Evolutionary conservation across 140 eudicot species (phyloP), one percentile per base, ranked within the genome.

Genomic region (Stevia rebaudiana): DNA sequence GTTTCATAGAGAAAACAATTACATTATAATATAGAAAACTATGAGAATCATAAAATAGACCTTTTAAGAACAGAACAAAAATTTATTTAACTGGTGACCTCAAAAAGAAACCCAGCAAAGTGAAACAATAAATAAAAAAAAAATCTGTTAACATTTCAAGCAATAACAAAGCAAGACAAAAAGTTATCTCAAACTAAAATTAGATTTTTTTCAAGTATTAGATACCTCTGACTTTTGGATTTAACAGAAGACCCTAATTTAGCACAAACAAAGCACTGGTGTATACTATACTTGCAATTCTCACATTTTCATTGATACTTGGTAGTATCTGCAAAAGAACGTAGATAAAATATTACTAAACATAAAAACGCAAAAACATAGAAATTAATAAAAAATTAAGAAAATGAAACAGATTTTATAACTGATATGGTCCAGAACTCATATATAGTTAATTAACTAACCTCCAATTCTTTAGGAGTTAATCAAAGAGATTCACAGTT

Each of bases 221-320:
- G 15, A 58, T 16, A 58, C 64, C 64, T 58, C 64, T 58, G 46
- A 33, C 35, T 58, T 41, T 72, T 50, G 39, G 82, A 70, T 67
- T 78, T 82, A 80, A 88, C 95, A 12, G 98, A 92, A 68, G 96
- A 92, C 35, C 96, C 98, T 73, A 92, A 65, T 70, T 70, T 44
- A 67, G 86, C 90, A 72, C 96, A 92, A 58, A 58, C 64, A 58
- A 58, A 58, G 64, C 64, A 35, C 47, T 58, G 64, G 30, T 58
- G 64, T 11, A 58, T 23, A 35, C 64, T 17, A 58, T 58, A 58
- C 64, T 58, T 9, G 33, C 64, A 58, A 35, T 58, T 58, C 64
- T 58, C 64, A 17, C 64, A 58, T 17, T 58, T 35, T 17, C 35
- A 58, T 56, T n/a, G 25, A 28, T 28, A 2, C 33, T 28, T 31